A percentile compares a stretch with the other conserved stretches of the same genome.
Conservation (phyloP, 2,329 filamentous ascomycete genomes). For the Falciphora oryzae region DNA sequence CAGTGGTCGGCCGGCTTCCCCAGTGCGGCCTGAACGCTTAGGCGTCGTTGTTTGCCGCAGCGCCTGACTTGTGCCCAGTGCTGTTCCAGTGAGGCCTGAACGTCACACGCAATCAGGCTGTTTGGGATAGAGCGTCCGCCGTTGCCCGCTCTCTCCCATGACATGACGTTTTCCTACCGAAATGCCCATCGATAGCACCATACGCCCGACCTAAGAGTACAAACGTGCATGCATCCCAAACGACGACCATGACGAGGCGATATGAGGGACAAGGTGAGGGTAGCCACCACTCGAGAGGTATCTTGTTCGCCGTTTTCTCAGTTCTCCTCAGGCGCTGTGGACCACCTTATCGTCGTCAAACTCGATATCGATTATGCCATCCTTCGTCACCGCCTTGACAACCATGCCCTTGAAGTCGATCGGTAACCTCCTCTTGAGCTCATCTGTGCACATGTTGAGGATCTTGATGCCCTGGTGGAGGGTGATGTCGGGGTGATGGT, state of each 20-base stretch:
- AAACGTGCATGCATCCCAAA: slow-evolving; percentile 8
- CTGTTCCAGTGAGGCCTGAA: not conserved
- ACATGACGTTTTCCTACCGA: not conserved
- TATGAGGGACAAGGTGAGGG: not conserved
- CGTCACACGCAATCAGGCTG: not conserved
- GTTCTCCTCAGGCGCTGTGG: slow-evolving; percentile 45
- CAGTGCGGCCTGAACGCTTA: not conserved
- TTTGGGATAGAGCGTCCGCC: not conserved
- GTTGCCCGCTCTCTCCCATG: not conserved
- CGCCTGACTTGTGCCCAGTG: not conserved
- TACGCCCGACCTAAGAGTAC: slow-evolving; percentile 9
- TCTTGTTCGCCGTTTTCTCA: not conserved
- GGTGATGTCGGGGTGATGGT: slow-evolving; percentile 91
- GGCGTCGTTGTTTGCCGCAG: not conserved
- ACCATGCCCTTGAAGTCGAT: slow-evolving; percentile 98
- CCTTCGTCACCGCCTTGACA: slow-evolving; percentile 93
- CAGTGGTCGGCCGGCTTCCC: not conserved
- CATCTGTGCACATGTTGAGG: slow-evolving; percentile 89
- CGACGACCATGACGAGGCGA: slow-evolving; percentile 4
- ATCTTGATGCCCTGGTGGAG: slow-evolving; percentile 89
- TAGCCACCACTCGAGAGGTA: not conserved
- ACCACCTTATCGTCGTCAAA: slow-evolving; percentile 78
- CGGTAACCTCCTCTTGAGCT: slow-evolving; percentile 92
- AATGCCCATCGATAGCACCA: not conserved
- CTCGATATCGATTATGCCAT: slow-evolving; percentile 79